phyloP scores from a whole-genome alignment of 139 green algal genomes.

The Chlamydomonas eustigma region DNA sequence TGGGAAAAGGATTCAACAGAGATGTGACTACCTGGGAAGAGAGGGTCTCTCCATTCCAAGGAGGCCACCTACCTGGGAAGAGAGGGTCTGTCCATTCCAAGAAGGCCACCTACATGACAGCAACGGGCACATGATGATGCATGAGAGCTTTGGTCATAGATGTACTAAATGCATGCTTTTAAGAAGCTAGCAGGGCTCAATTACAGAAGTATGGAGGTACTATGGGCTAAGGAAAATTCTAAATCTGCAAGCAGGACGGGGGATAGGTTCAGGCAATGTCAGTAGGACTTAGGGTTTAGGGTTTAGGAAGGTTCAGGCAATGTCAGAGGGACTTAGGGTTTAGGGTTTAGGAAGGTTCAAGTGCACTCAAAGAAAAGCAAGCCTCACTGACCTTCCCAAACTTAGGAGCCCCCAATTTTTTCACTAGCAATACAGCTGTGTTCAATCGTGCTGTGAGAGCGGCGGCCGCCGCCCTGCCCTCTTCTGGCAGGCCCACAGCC shows the following conservation, averaged over 20 bases:
- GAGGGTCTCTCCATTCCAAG: slow-evolving; percentile 75
- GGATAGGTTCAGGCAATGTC: neutral
- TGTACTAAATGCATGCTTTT: too few relatives aligned
- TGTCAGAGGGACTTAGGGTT: neutral
- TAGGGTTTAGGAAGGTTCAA: neutral
- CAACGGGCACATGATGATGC: neutral
- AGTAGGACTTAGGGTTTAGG: neutral
- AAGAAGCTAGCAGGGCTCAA: too few relatives aligned
- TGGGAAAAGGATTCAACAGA: too few relatives aligned
- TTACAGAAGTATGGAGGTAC: too few relatives aligned
- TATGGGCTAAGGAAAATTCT: too few relatives aligned
- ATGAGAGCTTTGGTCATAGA: too few relatives aligned
- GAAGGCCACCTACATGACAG: slow-evolving; percentile 51
- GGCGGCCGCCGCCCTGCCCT: slow-evolving; percentile 21
- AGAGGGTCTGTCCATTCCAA: slow-evolving; percentile 80
- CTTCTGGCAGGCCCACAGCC: slow-evolving; percentile 30
- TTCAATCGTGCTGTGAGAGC: slow-evolving; percentile 34
- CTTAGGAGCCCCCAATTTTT: neutral
- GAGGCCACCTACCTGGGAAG: slow-evolving; percentile 47
- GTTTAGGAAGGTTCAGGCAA: neutral
- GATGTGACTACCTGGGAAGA: slow-evolving; percentile 30
- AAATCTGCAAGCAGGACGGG: too few relatives aligned
- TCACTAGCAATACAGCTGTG: neutral
- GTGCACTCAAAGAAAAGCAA: neutral
- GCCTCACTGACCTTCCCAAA: neutral